These are phyloP conservation scores for Suillus ampliporus DNA, from an alignment of 768 basidiomycete genomes.

Conservation along the genomic window DNA sequence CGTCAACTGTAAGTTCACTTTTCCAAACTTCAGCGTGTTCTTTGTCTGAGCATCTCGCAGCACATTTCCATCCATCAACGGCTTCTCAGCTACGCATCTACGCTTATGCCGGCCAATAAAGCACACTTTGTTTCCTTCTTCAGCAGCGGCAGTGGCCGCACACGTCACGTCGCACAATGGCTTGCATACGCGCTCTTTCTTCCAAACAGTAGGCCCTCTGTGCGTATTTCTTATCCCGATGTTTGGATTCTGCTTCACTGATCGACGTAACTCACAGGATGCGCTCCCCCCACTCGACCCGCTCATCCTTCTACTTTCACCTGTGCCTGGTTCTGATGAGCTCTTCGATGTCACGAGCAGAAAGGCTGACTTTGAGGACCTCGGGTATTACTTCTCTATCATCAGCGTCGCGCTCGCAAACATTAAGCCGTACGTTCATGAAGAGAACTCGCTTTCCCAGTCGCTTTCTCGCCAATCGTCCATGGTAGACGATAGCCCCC, in stretches of 20 bases:
- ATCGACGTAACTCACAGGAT: conserved; percentile 37
- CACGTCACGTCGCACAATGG: conserved; percentile 61
- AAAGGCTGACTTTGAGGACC: conserved; percentile 64
- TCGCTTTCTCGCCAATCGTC: conserved; percentile 16
- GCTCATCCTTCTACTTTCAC: conserved; percentile 55
- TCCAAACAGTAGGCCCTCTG: background rate
- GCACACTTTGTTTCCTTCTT: conserved; percentile 56
- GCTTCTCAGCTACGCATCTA: conserved; percentile 45
- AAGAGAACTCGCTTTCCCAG: conserved; percentile 43
- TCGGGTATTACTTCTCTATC: conserved; percentile 60
- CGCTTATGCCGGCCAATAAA: conserved; percentile 55
- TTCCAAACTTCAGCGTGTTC: background rate
- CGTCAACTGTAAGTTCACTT: conserved; percentile 27
- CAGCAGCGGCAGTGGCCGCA: conserved; percentile 52
- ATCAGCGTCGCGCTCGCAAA: conserved; percentile 65
- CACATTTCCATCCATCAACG: conserved; percentile 52
- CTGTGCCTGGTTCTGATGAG: conserved; percentile 44
- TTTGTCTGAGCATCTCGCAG: conserved; percentile 36
- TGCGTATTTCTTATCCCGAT: conserved; percentile 21
- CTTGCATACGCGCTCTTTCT: conserved; percentile 51
- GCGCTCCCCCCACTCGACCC: conserved; percentile 56
- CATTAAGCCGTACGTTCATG: conserved; percentile 58
- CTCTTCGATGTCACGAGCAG: conserved; percentile 60
- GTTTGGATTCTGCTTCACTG: background rate
- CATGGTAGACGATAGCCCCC: conserved; percentile 29